These are phyloP conservation scores for Trichoderma brevicompactum DNA, from an alignment of 2,329 filamentous ascomycete species.

Conservation along the genomic window DNA sequence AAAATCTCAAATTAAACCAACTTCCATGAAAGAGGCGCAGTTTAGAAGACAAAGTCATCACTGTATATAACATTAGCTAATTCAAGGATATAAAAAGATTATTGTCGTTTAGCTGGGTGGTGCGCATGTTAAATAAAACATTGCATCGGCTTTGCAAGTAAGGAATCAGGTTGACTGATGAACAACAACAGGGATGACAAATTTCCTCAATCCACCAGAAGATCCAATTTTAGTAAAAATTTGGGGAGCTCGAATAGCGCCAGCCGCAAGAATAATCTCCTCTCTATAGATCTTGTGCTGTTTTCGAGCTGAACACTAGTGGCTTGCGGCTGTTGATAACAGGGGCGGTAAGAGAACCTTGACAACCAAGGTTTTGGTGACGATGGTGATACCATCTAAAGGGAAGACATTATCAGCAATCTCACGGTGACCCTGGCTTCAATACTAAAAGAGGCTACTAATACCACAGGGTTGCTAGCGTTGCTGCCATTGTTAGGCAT, in stretches of 20 bases:
- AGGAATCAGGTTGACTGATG: neutral
- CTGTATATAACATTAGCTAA: too few species aligned
- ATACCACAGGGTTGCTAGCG: slow-evolving; percentile 39
- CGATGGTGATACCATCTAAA: slow-evolving; percentile 34
- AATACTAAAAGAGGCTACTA: slow-evolving; percentile 37
- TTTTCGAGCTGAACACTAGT: slow-evolving; percentile 35
- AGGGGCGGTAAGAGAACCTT: slow-evolving; percentile 32
- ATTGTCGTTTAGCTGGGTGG: too few species aligned
- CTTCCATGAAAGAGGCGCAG: too few species aligned
- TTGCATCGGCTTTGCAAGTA: too few species aligned
- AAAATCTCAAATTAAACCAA: too few species aligned
- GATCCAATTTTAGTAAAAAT: slow-evolving; percentile 55
- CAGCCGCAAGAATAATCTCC: slow-evolving; percentile 54
- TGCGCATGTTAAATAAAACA: too few species aligned
- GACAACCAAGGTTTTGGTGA: slow-evolving; percentile 35
- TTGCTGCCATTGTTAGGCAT: slow-evolving; percentile 36
- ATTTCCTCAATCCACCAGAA: slow-evolving; percentile 43
- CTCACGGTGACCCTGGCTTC: slow-evolving; percentile 32
- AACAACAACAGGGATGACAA: slow-evolving; percentile 42
- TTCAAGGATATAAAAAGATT: too few species aligned
- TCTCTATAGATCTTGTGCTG: slow-evolving; percentile 37
- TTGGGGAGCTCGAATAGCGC: slow-evolving; percentile 55
- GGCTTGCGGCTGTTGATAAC: slow-evolving; percentile 13
- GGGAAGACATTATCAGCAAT: slow-evolving; percentile 34
- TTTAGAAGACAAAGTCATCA: too few species aligned